phyloP scores from a whole-genome alignment of 768 basidiomycete genomes.

The Suillus tomentosus region DNA sequence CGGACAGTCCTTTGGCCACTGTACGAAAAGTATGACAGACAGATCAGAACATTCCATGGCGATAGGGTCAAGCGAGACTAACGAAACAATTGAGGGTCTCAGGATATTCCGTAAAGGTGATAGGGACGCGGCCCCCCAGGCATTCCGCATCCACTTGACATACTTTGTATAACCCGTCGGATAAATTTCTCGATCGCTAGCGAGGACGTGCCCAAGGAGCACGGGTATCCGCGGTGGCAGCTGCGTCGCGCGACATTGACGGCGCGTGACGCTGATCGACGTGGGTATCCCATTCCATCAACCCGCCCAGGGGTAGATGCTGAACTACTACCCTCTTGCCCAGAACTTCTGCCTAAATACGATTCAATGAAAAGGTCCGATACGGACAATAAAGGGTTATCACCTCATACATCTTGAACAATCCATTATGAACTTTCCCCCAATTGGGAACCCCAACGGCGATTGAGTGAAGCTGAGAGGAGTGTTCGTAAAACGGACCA shows the following conservation, averaged over 20 bases:
- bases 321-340: constrained; percentile 96
- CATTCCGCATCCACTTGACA: constrained; percentile 1
- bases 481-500: constrained; percentile 92
- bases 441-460: constrained; percentile 88
- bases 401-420: constrained; percentile 96
- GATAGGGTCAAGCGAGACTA: constrained; percentile 5
- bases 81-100: not conserved
- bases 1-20: not conserved
- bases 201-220: constrained; percentile 20
- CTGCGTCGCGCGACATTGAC: not conserved
- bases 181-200: not conserved
- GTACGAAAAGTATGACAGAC: constrained; percentile 6
- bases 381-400: constrained; percentile 23
- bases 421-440: constrained; percentile 85
- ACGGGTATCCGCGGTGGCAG: constrained; percentile 10
- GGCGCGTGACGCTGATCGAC: constrained; percentile 9
- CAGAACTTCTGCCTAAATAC: constrained; percentile 77
- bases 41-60: constrained; percentile 2
- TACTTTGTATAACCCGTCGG: constrained; percentile 3
- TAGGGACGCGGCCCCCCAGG: constrained; percentile 6
- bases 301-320: constrained; percentile 83
- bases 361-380: constrained; percentile 12
- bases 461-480: constrained; percentile 85
- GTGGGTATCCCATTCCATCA: constrained; percentile 63
- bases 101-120: constrained; percentile 9